A percentile compares a stretch with the other conserved stretches of the same genome.
These are phyloP conservation scores for Aspergillus sp. DNA, from an alignment of 2,329 filamentous ascomycete genomes.

Conservation along the genomic window DNA sequence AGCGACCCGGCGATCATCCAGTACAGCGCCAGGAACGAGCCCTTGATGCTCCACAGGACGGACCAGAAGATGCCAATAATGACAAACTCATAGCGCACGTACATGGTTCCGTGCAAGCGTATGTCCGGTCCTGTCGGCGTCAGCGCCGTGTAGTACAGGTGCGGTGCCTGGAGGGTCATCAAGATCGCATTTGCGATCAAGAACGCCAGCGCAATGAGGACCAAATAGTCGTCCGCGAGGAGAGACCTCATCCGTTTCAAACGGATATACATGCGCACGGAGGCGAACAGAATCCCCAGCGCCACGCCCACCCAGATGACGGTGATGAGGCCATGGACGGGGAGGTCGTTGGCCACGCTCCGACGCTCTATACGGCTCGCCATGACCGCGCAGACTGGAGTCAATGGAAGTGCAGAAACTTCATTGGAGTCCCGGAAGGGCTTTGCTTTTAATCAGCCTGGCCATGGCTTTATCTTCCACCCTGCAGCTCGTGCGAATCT, in stretches of 20 bases:
- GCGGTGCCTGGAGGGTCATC: slow-evolving; percentile 19
- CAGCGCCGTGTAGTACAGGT: slow-evolving; percentile 18
- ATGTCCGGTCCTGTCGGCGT: slow-evolving; percentile 11
- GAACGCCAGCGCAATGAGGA: slow-evolving; percentile 14
- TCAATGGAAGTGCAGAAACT: background rate
- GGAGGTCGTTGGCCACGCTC: slow-evolving; percentile 13
- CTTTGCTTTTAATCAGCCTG: too few species aligned
- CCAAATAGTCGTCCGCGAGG: slow-evolving; percentile 19
- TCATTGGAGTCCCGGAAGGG: too few species aligned
- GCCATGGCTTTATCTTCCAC: too few species aligned
- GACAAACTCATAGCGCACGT: slow-evolving; percentile 16
- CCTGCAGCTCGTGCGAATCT: too few species aligned
- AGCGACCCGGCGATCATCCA: slow-evolving; percentile 17
- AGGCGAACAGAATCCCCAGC: slow-evolving; percentile 15
- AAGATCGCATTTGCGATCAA: slow-evolving; percentile 18
- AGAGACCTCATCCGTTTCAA: slow-evolving; percentile 14
- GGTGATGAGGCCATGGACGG: slow-evolving; percentile 13
- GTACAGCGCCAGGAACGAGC: slow-evolving; percentile 19
- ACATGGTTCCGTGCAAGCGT: slow-evolving; percentile 11
- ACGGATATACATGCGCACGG: slow-evolving; percentile 15
- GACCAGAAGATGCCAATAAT: slow-evolving; percentile 24
- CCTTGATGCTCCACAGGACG: slow-evolving; percentile 21
- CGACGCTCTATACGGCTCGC: slow-evolving; percentile 3
- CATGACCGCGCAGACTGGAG: background rate
- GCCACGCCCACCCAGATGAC: slow-evolving; percentile 19